Conservation (phyloP, 2,329 filamentous ascomycete species). For the Cordyceps tenuipes region DNA sequence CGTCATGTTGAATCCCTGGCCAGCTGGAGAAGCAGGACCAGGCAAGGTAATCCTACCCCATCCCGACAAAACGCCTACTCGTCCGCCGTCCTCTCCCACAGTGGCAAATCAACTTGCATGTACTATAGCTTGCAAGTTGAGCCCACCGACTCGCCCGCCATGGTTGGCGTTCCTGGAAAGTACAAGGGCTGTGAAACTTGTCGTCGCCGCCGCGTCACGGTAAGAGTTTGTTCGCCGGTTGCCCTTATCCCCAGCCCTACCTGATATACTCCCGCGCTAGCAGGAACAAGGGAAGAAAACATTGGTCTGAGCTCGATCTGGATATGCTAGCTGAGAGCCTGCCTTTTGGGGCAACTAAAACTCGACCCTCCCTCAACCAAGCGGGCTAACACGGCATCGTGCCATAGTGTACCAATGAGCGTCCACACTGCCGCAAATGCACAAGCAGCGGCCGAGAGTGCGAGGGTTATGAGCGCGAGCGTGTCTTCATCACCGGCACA, state of each 20-base stretch:
- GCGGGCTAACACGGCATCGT: neutral
- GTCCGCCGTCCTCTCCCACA: conserved; percentile 4
- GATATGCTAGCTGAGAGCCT: neutral
- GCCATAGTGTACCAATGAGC: conserved; percentile 51
- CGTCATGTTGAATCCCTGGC: neutral
- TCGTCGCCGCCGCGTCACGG: conserved; percentile 49
- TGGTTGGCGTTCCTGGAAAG: conserved; percentile 56
- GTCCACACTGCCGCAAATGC: conserved; percentile 54
- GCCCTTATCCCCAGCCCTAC: neutral
- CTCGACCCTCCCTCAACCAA: neutral
- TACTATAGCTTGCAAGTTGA: neutral
- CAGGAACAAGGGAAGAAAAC: neutral
- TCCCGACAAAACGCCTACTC: conserved; percentile 8
- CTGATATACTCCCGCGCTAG: neutral
- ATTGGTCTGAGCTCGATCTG: neutral
- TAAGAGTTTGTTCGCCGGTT: conserved; percentile 23
- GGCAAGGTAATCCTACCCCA: neutral
- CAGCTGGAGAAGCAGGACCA: conserved; percentile 9
- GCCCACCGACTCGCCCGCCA: conserved; percentile 25
- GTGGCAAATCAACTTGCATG: conserved; percentile 12
- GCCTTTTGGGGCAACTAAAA: neutral
- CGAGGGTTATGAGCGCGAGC: conserved; percentile 53
- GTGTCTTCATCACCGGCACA: conserved; percentile 57
- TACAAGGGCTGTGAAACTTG: conserved; percentile 59
- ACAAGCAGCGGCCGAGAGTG: conserved; percentile 47